Evolutionary conservation across 202 grass and related monocot genomes (phyloP), one percentile per base, ranked within the genome.

Genomic region (Schoenoplectus tabernaemontani): DNA sequence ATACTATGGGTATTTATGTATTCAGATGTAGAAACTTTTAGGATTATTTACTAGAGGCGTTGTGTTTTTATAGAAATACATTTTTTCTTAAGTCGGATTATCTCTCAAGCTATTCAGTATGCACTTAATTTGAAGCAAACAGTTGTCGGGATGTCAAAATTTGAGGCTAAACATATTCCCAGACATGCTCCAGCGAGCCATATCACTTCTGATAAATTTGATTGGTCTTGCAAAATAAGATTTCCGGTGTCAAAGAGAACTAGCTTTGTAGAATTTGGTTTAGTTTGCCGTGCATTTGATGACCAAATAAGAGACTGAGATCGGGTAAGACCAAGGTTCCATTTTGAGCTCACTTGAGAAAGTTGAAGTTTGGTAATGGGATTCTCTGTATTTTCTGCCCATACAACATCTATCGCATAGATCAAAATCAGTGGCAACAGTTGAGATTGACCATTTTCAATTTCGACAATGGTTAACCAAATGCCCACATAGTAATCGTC

Each of bases 231-330:
- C 8, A 78, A 57, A 28, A 87, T 73, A n/a, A 87, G 73, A 50
- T 87, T 87, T 61, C 85, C 80, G 17, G 20, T 83, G 57, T 86
- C 60, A 39, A 83, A 80, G 5, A 83, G 72, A 30, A 86, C 85
- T 51, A 81, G 17, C 38, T 43, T 68, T 0, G 64, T 38, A 9
- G 79, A 77, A 77, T 54, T 26, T 15, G 50, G n/a, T 39, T 28
- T 26, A 15, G 22, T 54, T 26, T 20, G 9, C 1, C 3, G 5
- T 41, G 17, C 32, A 43, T 76, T 48, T 39, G 54, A 81, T 43
- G 65, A 56, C 84, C 84, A 85, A 4, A 88, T 79, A 33, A 82
- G 61, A 53, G 62, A 64, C n/a, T 76, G 26, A 61, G 33, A 41
- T 24, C 44, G 36, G 9, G 46, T 54, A 85, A 47, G 16, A 81